Base-by-base conservation (phyloP, 495 filamentous ascomycete genomes). In the Pyrenula massariospora region DNA sequence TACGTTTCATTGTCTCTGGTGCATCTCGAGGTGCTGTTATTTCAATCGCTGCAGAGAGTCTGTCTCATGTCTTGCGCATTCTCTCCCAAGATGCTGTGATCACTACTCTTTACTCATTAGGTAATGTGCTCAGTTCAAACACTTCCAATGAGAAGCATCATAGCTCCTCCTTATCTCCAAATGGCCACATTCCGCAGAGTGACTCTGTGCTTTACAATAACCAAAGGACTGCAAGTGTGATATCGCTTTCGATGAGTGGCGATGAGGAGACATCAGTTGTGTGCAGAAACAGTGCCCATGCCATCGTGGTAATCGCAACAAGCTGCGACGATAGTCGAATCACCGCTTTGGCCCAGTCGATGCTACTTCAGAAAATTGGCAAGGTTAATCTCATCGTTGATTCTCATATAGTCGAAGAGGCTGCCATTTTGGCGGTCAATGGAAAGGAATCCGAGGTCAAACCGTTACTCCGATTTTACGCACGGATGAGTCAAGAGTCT, bases 11-110 rank as follows among this genome's bases (percentile, higher is more conserved):
- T 53, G 84, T 95, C 8, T 88, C 94, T 66, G 84, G 87, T 36
- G 22, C 50, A 10, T 20, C 50, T 52, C 69, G 70, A 55, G 77
- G 78, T n/a, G 74, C 84, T 15, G 87, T 83, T 24, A 80, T 92
- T 15, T 73, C 70, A 11, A 77, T 91, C 24, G 93, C 91, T 31
- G 89, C 90, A 2, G 82, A 81, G 53, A 91, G 87, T 64, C 76
- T 98, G 50, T 88, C 89, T 2, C 86, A 82, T 55, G 76, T 94
- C 53, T 70, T 97, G 53, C 83, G 81, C 53, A 76, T 85, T 57
- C 79, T 96, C 3, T 91, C 94, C 3, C 86, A 94, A 62, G 93
- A 98, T 76, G 85, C 88, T 24, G 82, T 94, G 24, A 97, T 98
- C 60, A 94, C 91, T 3, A 96, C 90, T 1, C 73, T 98, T 10